Base-by-base conservation (phyloP, 1,284 basidiomycete genomes). In the Termitomyces sp. region DNA sequence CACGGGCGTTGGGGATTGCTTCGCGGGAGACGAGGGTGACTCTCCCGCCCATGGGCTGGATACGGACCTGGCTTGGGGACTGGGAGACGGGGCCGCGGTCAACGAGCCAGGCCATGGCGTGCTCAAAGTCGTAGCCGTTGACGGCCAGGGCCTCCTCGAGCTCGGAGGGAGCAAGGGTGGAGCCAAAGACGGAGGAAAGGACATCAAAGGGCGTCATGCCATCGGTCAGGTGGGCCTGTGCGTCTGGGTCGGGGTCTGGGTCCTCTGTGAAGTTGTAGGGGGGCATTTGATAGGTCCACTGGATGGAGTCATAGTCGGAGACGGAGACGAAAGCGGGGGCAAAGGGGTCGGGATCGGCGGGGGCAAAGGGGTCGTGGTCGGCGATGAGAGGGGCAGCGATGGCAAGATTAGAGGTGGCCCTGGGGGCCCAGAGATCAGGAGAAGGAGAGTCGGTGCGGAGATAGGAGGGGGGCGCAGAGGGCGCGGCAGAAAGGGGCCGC, bases 131-230 rank as follows among this genome's bases (percentile, higher is more conserved):
- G 68, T 92, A 99, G 2, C 84, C 91, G 60, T 93, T 89, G 52
- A 82, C 79, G 24, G 87, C 85, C 5, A 99, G 80, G 0, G 95
- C 95, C 58, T 97, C 94, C 70, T 98, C 96, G 3, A 98, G 80
- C 66, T 98, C 94, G 5, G 88, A 88, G 2, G 92, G 87, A 0
- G 94, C 89, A 5, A 97, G 79, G 1, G 90, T 86, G 2, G 91
- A 86, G 38, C 90, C 90, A 67, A 98, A 98, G 36, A 99, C 92
- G 34, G 92, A 94, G 64, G 84, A 88, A 19, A 99, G 84, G 39
- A 98, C 93, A 65, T 98, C 96, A 62, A 99, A 90, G 0, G 96
- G 96, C 1, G 95, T 96, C 91, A 98, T 96, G 34, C 92, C 92
- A 62, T 91, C 87, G 0, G 86, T 88, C 48, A 91, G 77, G 67